A percentile compares a stretch with the other conserved stretches of the same genome.
phyloP scores from a whole-genome alignment of 192 early-diverging fungal genomes.

The Coemansia sp. region DNA sequence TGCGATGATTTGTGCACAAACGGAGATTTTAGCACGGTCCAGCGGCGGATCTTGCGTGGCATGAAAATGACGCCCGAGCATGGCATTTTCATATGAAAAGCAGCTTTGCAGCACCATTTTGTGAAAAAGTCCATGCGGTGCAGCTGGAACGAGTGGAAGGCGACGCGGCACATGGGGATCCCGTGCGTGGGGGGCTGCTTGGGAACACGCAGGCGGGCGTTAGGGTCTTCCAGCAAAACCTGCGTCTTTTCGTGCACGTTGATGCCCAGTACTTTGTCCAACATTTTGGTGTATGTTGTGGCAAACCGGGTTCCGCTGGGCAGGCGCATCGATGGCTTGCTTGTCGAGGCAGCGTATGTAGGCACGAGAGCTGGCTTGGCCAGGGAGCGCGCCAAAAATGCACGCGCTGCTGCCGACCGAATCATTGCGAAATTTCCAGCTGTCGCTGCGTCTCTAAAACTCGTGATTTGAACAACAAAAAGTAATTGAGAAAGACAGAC shows the following conservation, averaged over 20 bases:
- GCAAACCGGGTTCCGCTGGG: constrained; percentile 14
- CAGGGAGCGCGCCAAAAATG: not conserved
- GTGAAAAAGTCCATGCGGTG: constrained; percentile 84
- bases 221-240: not conserved
- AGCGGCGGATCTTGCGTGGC: constrained; percentile 69
- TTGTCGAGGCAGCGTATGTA: not conserved
- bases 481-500: too few relatives aligned
- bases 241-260: constrained; percentile 30
- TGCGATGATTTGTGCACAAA: constrained; percentile 96
- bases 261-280: constrained; percentile 49
- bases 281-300: constrained; percentile 29
- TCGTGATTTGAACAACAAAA: too few relatives aligned
- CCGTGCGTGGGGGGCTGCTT: constrained; percentile 59
- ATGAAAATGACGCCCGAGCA: constrained; percentile 68
- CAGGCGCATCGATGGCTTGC: not conserved
- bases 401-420: constrained; percentile 7
- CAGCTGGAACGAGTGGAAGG: constrained; percentile 75
- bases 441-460: too few relatives aligned
- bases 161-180: constrained; percentile 70
- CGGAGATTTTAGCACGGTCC: constrained; percentile 87
- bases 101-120: constrained; percentile 81
- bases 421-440: constrained; percentile 3
- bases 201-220: constrained; percentile 4
- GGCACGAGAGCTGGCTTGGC: not conserved
- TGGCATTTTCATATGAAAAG: constrained; percentile 69